Base-by-base conservation (phyloP, 306 rosid genomes). In the Lathyrus sativus region DNA sequence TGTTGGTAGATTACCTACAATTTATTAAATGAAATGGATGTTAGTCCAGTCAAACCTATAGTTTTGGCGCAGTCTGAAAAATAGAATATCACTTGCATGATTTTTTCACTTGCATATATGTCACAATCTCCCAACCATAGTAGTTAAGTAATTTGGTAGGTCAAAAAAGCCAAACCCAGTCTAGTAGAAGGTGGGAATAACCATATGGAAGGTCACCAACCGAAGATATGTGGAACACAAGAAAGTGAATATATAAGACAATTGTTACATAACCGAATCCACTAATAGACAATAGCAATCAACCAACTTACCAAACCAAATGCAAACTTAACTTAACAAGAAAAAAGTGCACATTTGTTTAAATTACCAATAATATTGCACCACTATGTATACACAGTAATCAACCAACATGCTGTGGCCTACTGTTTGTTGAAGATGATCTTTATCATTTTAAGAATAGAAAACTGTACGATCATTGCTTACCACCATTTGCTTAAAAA, bases 171-270 rank as follows among this genome's bases (percentile, higher is more conserved):
- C 24, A 64, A 70, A 26, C 35, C 26, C 2, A 65, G 59, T 57
- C 49, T 5, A 11, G 0, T 65, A 53, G 78, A 61, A 72, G 78
- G 74, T 72, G 59, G 46, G 58, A 49, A 6, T 18, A 56, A 39
- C 70, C 63, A 39, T 62, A 50, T 57, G 11, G 57, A 71, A 71
- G 77, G 42, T 15, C 59, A 72, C 78, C 81, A 78, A 72, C 65
- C 78, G 2, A 45, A 29, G 74, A 72, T 72, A 10, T 58, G 65
- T 65, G 70, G 53, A 74, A 72, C 74, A 66, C 37, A 26, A 9
- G 22, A 19, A 42, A 22, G 18, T 22, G 9, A n/a, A 17, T 54
- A 24, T 10, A 11, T 10, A 54, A 43, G 53, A 55, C 9, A 48
- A 31, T 39, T 48, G 12, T 49, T 72, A 19, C 14, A 10, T 39